Evolutionary conservation across 768 basidiomycete genomes (phyloP).

Genomic region (Pulveroboletus sp.): DNA sequence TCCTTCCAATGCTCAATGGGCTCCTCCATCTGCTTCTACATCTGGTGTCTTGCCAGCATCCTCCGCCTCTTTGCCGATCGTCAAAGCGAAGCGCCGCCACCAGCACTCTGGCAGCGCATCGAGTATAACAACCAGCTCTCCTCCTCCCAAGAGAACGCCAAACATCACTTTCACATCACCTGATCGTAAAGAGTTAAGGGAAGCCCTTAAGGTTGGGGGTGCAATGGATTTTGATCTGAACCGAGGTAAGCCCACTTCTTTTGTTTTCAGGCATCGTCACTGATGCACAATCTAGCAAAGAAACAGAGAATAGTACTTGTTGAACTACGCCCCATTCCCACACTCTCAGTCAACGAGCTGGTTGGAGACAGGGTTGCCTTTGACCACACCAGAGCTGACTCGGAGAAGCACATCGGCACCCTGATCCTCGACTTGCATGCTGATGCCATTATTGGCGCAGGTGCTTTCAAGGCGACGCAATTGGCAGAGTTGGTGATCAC

Average conservation of each 20-base stretch:
- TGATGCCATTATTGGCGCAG: neutral
- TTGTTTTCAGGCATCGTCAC: too few species aligned
- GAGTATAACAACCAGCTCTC: neutral
- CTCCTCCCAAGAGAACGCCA: neutral
- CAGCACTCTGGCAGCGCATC: neutral
- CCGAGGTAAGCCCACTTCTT: neutral
- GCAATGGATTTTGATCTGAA: neutral
- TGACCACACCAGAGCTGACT: too few species aligned
- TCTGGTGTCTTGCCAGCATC: too few species aligned
- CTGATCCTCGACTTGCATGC: too few species aligned
- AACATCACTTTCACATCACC: neutral
- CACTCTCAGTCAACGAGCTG: too few species aligned
- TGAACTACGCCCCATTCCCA: too few species aligned
- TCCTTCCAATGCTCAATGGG: too few species aligned
- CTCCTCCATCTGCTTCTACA: too few species aligned
- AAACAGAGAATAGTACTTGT: too few species aligned
- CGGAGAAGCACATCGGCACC: too few species aligned
- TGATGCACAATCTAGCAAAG: too few species aligned
- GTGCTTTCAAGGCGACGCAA: slow-evolving; percentile 8
- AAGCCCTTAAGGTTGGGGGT: neutral
- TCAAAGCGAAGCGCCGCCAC: neutral
- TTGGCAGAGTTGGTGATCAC: neutral
- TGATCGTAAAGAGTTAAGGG: neutral
- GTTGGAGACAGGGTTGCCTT: too few species aligned
- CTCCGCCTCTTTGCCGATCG: neutral